Conservation (phyloP, 2,329 filamentous ascomycete genomes). For the Nannizziopsis barbatae region DNA sequence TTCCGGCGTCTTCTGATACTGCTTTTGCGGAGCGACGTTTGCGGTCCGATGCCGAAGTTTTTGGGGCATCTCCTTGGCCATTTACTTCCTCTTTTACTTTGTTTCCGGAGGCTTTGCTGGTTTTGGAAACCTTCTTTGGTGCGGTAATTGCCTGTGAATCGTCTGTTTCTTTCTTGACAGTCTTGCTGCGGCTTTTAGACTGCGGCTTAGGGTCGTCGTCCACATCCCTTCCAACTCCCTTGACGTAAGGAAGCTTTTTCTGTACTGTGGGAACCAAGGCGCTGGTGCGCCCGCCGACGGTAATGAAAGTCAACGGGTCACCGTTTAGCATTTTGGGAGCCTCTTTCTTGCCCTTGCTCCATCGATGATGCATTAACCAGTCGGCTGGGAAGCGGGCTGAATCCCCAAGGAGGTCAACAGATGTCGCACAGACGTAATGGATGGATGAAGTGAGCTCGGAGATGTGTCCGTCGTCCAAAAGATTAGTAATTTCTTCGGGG, state of each 20-base stretch:
- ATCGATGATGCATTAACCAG: slow-evolving; percentile 82
- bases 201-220: slow-evolving; percentile 5
- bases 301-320: slow-evolving; percentile 73
- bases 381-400: slow-evolving; percentile 72
- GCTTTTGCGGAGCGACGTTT: slow-evolving; percentile 8
- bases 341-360: slow-evolving; percentile 77
- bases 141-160: neutral
- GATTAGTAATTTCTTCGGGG: slow-evolving; percentile 85
- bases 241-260: slow-evolving; percentile 60
- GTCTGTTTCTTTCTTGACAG: neutral
- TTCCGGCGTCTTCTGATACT: neutral
- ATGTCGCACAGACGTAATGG: slow-evolving; percentile 65
- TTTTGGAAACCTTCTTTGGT: slow-evolving; percentile 1
- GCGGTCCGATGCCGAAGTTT: neutral
- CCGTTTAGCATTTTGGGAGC: slow-evolving; percentile 63
- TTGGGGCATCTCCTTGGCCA: neutral
- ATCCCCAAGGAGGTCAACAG: slow-evolving; percentile 68
- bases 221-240: slow-evolving; percentile 22
- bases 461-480: slow-evolving; percentile 61
- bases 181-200: neutral
- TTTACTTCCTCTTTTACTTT: slow-evolving; percentile 1
- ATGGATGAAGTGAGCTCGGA: slow-evolving; percentile 60
- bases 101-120: slow-evolving; percentile 8
- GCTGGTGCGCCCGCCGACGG: slow-evolving; percentile 81
- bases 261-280: slow-evolving; percentile 77